phyloP scores from a whole-genome alignment of 1,139 yeast genomes.

The Tardiomyces depauwii region DNA sequence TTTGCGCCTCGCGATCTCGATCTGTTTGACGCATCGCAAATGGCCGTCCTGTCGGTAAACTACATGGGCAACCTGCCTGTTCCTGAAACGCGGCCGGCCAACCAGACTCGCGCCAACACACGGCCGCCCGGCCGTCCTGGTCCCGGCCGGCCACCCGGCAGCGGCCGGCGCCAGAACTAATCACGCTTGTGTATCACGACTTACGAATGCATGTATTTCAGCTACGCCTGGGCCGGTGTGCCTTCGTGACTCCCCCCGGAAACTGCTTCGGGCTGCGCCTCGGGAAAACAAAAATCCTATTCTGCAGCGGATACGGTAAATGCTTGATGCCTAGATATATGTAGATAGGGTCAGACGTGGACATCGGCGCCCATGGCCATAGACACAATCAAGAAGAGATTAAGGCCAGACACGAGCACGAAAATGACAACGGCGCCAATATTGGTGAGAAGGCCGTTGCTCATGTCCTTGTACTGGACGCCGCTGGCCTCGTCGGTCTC shows the following conservation, averaged over 20 bases:
- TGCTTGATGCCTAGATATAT: neutral
- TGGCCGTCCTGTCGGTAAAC: constrained; percentile 66
- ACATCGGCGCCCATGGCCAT: constrained; percentile 65
- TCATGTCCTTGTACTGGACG: constrained; percentile 38
- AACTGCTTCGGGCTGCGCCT: too few species aligned
- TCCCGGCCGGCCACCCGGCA: neutral
- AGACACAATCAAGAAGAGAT: constrained; percentile 56
- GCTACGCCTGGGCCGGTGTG: too few species aligned
- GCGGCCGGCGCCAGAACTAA: neutral
- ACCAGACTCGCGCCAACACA: neutral
- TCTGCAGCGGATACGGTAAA: too few species aligned
- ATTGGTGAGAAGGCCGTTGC: constrained; percentile 51
- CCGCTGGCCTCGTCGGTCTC: constrained; percentile 18
- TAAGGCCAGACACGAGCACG: constrained; percentile 59
- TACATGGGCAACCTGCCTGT: constrained; percentile 79
- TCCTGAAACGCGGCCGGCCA: constrained; percentile 18
- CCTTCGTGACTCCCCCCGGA: too few species aligned
- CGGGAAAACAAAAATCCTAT: too few species aligned
- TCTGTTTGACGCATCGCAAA: constrained; percentile 18
- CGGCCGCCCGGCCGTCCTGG: neutral
- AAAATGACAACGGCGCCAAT: constrained; percentile 52
- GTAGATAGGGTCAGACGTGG: constrained; percentile 26
- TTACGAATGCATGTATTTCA: neutral
- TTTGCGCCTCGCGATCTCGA: constrained; percentile 15
- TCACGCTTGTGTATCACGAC: neutral